Conservation (phyloP, 2,329 filamentous ascomycete species). For the Dactylellina sp. region DNA sequence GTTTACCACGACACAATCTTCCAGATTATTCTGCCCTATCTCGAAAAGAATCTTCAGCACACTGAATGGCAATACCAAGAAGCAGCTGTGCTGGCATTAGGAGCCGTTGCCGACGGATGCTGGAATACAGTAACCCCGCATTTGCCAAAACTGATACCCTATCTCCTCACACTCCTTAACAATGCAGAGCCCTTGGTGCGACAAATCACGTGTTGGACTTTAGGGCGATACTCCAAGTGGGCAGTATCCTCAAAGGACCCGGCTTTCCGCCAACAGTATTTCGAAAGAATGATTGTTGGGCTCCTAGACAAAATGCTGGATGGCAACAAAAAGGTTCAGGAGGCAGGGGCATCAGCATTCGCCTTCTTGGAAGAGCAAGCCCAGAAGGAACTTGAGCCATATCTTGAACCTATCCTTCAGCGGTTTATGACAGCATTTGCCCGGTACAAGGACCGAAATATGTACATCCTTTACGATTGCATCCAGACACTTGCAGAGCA, state of each 20-base stretch:
- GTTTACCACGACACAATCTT: constrained; percentile 92
- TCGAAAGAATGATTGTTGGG: constrained; percentile 97
- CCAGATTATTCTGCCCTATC: constrained; percentile 88
- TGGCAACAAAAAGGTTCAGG: constrained; percentile 96
- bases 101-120: constrained; percentile 94
- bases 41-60: constrained; percentile 89
- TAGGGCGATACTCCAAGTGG: constrained; percentile 93
- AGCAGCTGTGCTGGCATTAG: constrained; percentile 91
- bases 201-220: constrained; percentile 97
- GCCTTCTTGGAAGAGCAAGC: constrained; percentile 96
- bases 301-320: constrained; percentile 95
- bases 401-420: constrained; percentile 87
- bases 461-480: constrained; percentile 98
- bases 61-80: constrained; percentile 91
- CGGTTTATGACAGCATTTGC: constrained; percentile 93
- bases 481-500: constrained; percentile 96
- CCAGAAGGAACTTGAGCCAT: constrained; percentile 81
- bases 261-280: constrained; percentile 78
- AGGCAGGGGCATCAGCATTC: constrained; percentile 94
- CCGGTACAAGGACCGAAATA: constrained; percentile 98
- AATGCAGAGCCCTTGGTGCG: constrained; percentile 90
- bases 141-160: constrained; percentile 88
- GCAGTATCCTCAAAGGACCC: constrained; percentile 79
- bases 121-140: constrained; percentile 90
- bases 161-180: constrained; percentile 84